Evolutionary conservation across 176 grass and related monocot genomes (phyloP).

Genomic region (Oryza punctata): DNA sequence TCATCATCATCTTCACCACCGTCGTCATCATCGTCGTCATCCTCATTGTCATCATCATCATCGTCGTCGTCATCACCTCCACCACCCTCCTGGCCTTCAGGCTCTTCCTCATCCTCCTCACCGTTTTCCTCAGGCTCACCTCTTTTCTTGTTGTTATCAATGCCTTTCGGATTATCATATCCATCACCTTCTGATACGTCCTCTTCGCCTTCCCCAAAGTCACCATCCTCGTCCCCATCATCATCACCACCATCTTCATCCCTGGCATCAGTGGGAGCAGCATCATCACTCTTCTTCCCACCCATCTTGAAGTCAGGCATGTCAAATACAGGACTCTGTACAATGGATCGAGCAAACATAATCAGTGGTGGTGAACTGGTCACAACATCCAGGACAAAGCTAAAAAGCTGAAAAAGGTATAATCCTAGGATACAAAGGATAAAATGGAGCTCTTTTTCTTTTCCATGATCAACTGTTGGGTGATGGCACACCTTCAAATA

Average conservation of each 20-base stretch:
- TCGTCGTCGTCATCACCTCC: conserved; percentile 26
- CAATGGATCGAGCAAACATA: conserved; percentile 22
- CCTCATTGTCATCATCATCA: conserved; percentile 4
- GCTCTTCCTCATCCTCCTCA: conserved; percentile 61
- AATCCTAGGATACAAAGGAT: background rate
- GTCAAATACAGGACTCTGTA: conserved; percentile 36
- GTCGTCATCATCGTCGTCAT: background rate
- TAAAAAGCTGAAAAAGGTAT: background rate
- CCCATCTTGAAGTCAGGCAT: conserved; percentile 45
- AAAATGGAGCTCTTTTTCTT: background rate
- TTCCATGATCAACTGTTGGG: background rate
- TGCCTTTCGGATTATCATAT: conserved; percentile 58
- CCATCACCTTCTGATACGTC: conserved; percentile 65
- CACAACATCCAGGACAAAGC: conserved; percentile 1
- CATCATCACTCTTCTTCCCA: conserved; percentile 29
- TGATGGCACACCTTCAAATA: background rate
- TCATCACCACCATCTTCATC: conserved; percentile 55
- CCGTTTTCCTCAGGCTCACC: conserved; percentile 60
- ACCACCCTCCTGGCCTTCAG: conserved; percentile 47
- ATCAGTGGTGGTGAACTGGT: background rate
- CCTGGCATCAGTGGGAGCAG: conserved; percentile 56
- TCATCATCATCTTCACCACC: conserved; percentile 33
- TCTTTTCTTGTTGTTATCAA: conserved; percentile 54
- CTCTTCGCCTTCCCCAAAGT: conserved; percentile 59
- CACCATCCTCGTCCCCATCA: conserved; percentile 52